Evolutionary conservation across 176 grass and related monocot species (phyloP), one percentile per base, ranked within the genome.

Genomic region (Oropetium thomaeum): DNA sequence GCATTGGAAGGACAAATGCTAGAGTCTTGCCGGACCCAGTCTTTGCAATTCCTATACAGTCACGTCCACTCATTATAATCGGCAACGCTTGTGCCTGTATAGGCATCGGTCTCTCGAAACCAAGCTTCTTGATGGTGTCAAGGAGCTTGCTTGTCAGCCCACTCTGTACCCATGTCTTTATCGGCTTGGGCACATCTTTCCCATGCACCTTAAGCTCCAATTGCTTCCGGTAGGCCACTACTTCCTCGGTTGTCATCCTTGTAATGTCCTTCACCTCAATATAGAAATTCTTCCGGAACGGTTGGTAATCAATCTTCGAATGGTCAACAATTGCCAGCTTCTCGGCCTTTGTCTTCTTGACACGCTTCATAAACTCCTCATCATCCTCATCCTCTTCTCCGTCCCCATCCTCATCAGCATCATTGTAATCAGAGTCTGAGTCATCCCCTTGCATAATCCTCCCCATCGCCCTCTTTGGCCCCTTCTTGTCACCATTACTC

Each of bases 21-120:
- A 97, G 49, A 10, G 95, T 97, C 83, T 97, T 97, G 67, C 95
- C 95, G 58, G 95, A 97, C 61, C 95, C 95, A 66, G 95, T 97
- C 77, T 97, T 97, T 68, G 83, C 95, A 60, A 98, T 72, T 44
- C 95, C 95, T 75, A 98, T 98, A 84, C 95, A 92, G 70, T 98
- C 95, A 19, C 95, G 91, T 23, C 95, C 95, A 40, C 89, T 98
- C 95, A 98, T 98, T 60, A 98, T 98, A 41, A 86, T 55, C 16
- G 95, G 95, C 31, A 98, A 59, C 0, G 95, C 95, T 69, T 98
- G 95, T 37, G 82, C 23, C 77, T 98, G 95, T 78, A 98, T 98
- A 59, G 95, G 58, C 95, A 98, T 98, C 0, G 91, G 95, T 77
- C 94, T 94, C 72, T 98, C 95, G 13, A 90, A 98, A 74, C 81